These are phyloP conservation scores for Graphiopsis chlorocephala DNA, from an alignment of 2,329 filamentous ascomycete genomes.

Conservation along the genomic window DNA sequence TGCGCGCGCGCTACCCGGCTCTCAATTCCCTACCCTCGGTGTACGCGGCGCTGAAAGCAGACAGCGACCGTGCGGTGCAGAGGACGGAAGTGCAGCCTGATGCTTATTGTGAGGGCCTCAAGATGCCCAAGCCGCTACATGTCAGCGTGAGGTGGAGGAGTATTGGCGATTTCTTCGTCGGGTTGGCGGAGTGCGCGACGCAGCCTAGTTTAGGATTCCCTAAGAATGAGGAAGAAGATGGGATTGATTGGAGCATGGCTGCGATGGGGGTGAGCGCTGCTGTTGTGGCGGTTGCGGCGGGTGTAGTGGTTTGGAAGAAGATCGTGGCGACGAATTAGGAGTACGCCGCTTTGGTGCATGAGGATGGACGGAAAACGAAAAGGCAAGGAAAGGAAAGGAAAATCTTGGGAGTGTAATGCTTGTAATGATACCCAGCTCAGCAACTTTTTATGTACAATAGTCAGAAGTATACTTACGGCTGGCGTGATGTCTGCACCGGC, in stretches of 20 bases:
- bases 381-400: background rate
- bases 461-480: no score
- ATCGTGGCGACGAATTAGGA: background rate
- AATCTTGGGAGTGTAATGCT: background rate
- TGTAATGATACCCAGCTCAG: conserved; percentile 11
- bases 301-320: conserved; percentile 17
- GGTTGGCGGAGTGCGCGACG: conserved; percentile 84
- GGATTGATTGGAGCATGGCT: conserved; percentile 29
- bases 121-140: conserved; percentile 88
- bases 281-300: conserved; percentile 14
- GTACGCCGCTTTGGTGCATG: background rate
- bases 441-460: background rate
- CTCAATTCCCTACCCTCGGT: conserved; percentile 87
- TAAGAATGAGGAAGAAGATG: conserved; percentile 75
- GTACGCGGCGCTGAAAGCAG: conserved; percentile 91
- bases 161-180: conserved; percentile 90
- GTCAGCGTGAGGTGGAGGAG: conserved; percentile 93
- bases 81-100: conserved; percentile 87
- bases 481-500: no score
- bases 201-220: conserved; percentile 87
- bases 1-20: conserved; percentile 75
- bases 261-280: conserved; percentile 14
- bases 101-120: conserved; percentile 78
- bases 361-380: no score
- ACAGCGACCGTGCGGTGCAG: conserved; percentile 95